Evolutionary conservation across 768 basidiomycete genomes (phyloP), one percentile per base, ranked within the genome.

Genomic region (Termitomyces sp.): DNA sequence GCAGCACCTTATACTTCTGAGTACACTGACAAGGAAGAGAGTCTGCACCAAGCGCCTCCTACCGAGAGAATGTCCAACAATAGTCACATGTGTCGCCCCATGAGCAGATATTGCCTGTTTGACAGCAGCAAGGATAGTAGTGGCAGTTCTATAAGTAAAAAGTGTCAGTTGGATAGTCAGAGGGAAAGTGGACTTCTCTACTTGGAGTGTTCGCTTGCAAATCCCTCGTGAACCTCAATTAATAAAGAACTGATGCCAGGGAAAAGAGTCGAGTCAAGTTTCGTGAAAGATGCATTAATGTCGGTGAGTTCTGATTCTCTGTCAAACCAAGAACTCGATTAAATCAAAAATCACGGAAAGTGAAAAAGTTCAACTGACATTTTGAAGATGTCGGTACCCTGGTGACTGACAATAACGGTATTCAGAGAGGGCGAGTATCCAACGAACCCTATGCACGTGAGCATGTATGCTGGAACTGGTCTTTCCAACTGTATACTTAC

Each of bases 51-150:
- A 39, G 24, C 36, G 41, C 30, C 22, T 36, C 59, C 4, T 57
- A 73, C 75, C 76, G 1, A 82, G 71, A 48, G 78, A 78, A 57
- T 81, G 80, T 1, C 82, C 80, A 45, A 80, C 76, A 42, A 78
- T 66, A 1, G 78, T 74, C 30, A 83, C 76, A 11, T 70, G 63
- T 0, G 58, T 75, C 3, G 78, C 73, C 2, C 63, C 60, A 59
- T 76, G 70, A 9, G 60, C 61, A 11, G 73, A 62, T 57, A 81
- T 73, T 8, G 76, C 68, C 0, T 57, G 58, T 60, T 73, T 55
- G 4, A 81, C 80, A n/a, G 78, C 80, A 2, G 75, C 63, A 3
- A 81, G 68, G 45, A 83, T 69, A 9, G 63, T 59, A 1, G 72
- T 67, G 0, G 78, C 79, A 47, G 80, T 75, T 57, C 80, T 81